Percentiles rank a stretch among this genome's conserved stretches.
Conservation (phyloP, 805 yeast genomes). For the Debaryomyces tyrocola region DNA sequence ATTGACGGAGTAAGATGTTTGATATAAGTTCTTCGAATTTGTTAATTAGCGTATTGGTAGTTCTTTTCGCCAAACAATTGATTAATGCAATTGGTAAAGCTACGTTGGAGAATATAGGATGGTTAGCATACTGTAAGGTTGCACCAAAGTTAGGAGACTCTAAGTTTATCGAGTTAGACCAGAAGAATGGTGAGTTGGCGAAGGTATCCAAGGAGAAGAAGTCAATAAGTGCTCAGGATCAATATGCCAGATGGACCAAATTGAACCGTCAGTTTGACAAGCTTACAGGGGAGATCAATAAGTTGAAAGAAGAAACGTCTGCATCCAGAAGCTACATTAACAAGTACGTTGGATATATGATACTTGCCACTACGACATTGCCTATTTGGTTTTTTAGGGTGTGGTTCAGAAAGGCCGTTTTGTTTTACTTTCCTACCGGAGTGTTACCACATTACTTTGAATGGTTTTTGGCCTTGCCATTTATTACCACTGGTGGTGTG, state of each 20-base stretch:
- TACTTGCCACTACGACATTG: conserved; percentile 42
- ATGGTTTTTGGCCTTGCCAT: conserved; percentile 62
- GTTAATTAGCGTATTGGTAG: conserved; percentile 28
- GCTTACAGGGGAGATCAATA: conserved; percentile 51
- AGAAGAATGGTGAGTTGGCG: conserved; percentile 44
- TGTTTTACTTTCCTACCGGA: conserved; percentile 60
- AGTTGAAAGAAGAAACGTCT: conserved; percentile 39
- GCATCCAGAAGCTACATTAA: conserved; percentile 34
- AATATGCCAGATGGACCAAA: conserved; percentile 95
- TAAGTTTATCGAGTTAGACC: conserved; percentile 20
- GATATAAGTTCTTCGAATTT: conserved; percentile 37
- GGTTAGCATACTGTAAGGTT: conserved; percentile 37
- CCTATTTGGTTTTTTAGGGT: conserved; percentile 52
- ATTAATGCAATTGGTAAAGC: conserved; percentile 38
- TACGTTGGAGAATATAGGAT: conserved; percentile 29
- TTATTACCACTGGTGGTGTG: conserved; percentile 59
- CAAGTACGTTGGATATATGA: conserved; percentile 26
- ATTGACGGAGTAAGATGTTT: conserved; percentile 12
- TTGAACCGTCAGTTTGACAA: conserved; percentile 71
- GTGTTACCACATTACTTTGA: conserved; percentile 56
- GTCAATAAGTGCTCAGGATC: conserved; percentile 80
- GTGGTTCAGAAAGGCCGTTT: conserved; percentile 52
- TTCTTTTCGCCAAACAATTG: conserved; percentile 37
- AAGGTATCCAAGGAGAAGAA: conserved; percentile 53
- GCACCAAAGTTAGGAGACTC: conserved; percentile 36